These are phyloP conservation scores for Fusarium sp. DNA, from an alignment of 2,329 filamentous ascomycete genomes.

Conservation along the genomic window DNA sequence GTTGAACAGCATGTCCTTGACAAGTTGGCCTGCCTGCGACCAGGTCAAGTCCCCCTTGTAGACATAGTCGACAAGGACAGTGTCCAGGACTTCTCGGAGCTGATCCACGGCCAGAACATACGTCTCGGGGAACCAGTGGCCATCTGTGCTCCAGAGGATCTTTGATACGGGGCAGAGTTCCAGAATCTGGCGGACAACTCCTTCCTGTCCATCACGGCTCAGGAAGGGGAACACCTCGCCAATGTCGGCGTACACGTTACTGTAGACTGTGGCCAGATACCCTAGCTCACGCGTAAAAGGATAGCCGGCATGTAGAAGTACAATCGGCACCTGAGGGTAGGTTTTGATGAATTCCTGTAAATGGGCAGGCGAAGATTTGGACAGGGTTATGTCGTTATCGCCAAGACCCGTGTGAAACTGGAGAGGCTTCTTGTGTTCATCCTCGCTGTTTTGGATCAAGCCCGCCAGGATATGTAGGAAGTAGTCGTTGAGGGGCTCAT, in stretches of 20 bases:
- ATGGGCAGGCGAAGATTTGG: slow-evolving; percentile 78
- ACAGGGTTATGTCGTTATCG: slow-evolving; percentile 80
- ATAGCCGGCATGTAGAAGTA: slow-evolving; percentile 84
- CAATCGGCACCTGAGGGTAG: slow-evolving; percentile 78
- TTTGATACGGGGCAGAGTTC: slow-evolving; percentile 82
- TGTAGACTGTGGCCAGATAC: slow-evolving; percentile 81
- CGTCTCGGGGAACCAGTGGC: slow-evolving; percentile 83
- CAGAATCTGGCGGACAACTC: slow-evolving; percentile 76
- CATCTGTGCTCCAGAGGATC: slow-evolving; percentile 84
- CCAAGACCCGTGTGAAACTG: slow-evolving; percentile 89
- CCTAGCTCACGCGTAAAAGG: slow-evolving; percentile 83
- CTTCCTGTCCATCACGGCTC: slow-evolving; percentile 80
- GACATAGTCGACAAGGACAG: slow-evolving; percentile 76
- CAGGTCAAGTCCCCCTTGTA: slow-evolving; percentile 71
- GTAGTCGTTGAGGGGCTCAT: slow-evolving; percentile 75
- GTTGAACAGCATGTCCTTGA: slow-evolving; percentile 77
- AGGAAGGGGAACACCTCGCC: slow-evolving; percentile 86
- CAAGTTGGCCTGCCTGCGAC: slow-evolving; percentile 72
- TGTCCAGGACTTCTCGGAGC: slow-evolving; percentile 76
- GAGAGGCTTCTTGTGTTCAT: slow-evolving; percentile 73
- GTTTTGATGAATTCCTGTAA: slow-evolving; percentile 79
- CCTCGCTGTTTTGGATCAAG: slow-evolving; percentile 62
- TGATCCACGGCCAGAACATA: slow-evolving; percentile 80
- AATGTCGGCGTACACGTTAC: slow-evolving; percentile 85
- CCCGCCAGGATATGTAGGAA: slow-evolving; percentile 74